Evolutionary conservation across 148 eudicot genomes (phyloP).

Genomic region (Fagopyrum tataricum): DNA sequence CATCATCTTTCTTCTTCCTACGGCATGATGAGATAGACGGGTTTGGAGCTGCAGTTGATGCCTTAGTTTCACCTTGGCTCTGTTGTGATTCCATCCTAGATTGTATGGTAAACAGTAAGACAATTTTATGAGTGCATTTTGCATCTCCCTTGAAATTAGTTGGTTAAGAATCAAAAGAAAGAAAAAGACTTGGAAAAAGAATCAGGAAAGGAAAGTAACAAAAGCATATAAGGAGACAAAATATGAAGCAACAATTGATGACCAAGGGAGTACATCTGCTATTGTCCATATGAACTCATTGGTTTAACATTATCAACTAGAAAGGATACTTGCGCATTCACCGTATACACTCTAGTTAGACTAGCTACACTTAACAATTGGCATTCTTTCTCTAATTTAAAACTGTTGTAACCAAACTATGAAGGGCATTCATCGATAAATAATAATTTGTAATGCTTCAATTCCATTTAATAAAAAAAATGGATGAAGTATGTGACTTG

Average conservation of each 20-base stretch:
- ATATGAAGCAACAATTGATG: too few relatives aligned
- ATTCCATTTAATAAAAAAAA: too few relatives aligned
- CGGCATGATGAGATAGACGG: conserved; percentile 56
- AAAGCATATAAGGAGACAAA: too few relatives aligned
- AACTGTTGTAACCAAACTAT: not conserved
- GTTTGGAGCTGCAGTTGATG: conserved; percentile 31
- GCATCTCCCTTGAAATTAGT: not conserved
- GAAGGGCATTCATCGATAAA: too few relatives aligned
- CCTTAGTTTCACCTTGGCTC: conserved; percentile 23
- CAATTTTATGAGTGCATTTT: not conserved
- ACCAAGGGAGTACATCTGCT: not conserved
- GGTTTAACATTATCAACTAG: not conserved
- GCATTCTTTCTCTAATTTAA: not conserved
- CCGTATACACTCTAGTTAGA: not conserved
- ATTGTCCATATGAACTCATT: not conserved
- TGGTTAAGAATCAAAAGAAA: not conserved
- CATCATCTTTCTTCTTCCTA: conserved; percentile 70
- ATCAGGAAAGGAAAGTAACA: not conserved
- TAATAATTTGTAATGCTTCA: too few relatives aligned
- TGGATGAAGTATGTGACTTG: too few relatives aligned
- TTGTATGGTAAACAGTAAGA: not conserved
- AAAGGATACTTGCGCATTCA: not conserved
- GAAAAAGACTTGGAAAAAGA: not conserved
- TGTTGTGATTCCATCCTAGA: conserved; percentile 30
- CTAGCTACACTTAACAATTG: not conserved